These are phyloP conservation scores for Allodekkera sacchari DNA, from an alignment of 805 yeast genomes.

Conservation along the genomic window DNA sequence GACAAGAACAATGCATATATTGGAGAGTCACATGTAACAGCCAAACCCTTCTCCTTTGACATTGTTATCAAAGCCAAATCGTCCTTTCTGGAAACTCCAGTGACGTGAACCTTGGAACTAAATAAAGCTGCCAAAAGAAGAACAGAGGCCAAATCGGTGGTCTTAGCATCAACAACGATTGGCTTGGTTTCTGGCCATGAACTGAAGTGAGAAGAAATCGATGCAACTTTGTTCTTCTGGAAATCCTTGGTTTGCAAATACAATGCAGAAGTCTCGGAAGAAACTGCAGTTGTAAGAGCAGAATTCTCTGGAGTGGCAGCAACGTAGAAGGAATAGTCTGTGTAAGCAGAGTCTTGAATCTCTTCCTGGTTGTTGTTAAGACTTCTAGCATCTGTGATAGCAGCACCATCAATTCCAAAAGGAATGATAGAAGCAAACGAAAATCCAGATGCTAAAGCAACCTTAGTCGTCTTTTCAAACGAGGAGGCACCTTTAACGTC, in stretches of 20 bases:
- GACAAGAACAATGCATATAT: conserved; percentile 72
- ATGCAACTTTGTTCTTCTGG: conserved; percentile 60
- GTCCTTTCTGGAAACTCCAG: conserved; percentile 72
- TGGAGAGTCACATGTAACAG: conserved; percentile 85
- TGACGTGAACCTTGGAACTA: conserved; percentile 77
- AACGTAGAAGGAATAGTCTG: conserved; percentile 76
- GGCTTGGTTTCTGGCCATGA: conserved; percentile 82
- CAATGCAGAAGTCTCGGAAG: conserved; percentile 65
- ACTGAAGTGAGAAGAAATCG: conserved; percentile 70
- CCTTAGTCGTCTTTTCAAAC: conserved; percentile 59
- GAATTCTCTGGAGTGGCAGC: conserved; percentile 75
- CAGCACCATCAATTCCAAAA: conserved; percentile 51
- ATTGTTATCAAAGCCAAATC: conserved; percentile 78
- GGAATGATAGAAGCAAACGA: conserved; percentile 79
- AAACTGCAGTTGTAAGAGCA: conserved; percentile 49
- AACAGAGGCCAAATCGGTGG: conserved; percentile 89
- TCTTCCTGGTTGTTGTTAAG: conserved; percentile 55
- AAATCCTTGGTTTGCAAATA: conserved; percentile 75
- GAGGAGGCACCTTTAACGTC: conserved; percentile 39
- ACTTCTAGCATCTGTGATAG: conserved; percentile 57
- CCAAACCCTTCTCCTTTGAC: conserved; percentile 74
- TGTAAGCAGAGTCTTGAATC: conserved; percentile 52
- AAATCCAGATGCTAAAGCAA: conserved; percentile 79
- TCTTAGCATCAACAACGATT: conserved; percentile 84
- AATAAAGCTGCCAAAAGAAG: conserved; percentile 83